phyloP scores from a whole-genome alignment of 2,329 filamentous ascomycete species.

The Fusarium liriodendri region DNA sequence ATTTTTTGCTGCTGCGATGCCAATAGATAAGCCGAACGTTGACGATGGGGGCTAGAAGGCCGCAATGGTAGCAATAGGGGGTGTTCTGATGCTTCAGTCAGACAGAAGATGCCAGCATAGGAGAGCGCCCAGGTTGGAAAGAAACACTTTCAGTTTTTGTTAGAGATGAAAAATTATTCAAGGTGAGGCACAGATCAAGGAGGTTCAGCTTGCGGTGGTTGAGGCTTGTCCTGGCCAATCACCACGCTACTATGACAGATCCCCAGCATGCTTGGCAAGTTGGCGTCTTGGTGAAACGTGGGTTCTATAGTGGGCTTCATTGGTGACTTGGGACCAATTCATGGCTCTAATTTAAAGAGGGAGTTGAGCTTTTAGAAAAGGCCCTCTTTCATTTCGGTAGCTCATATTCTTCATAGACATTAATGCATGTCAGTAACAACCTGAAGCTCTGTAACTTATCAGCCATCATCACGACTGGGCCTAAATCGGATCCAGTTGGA shows the following conservation, averaged over 20 bases:
- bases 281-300: neutral
- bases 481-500: neutral
- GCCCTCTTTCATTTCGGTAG: neutral
- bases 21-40: neutral
- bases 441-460: neutral
- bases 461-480: neutral
- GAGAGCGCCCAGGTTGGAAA: neutral
- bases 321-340: neutral
- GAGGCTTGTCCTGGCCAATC: neutral
- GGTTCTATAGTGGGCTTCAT: neutral
- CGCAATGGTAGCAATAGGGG: neutral
- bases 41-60: neutral
- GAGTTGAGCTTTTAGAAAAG: neutral
- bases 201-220: neutral
- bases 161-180: neutral
- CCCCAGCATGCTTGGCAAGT: neutral
- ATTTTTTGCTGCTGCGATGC: neutral
- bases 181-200: neutral
- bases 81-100: neutral
- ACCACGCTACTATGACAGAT: neutral
- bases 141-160: too few relatives aligned
- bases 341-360: neutral
- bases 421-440: fast-evolving
- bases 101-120: neutral
- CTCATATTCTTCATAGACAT: neutral